These are phyloP conservation scores for Tylopilus plumbeoviolaceoides DNA, from an alignment of 768 basidiomycete species.

Conservation along the genomic window DNA sequence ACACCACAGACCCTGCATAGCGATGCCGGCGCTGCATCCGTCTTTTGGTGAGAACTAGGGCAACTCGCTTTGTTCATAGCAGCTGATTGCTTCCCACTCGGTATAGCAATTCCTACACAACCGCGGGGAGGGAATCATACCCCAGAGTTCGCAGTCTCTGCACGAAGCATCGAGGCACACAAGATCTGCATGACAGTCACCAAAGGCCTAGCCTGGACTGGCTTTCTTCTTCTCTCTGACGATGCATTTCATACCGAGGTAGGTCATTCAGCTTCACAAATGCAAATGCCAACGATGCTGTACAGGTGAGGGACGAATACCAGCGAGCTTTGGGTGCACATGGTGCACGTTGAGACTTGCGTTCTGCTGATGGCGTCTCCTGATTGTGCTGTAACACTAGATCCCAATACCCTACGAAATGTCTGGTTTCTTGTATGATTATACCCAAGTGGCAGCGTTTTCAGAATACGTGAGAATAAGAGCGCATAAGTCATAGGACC, in stretches of 20 bases:
- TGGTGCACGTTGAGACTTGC: slow-evolving; percentile 1
- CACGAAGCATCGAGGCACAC: slow-evolving; percentile 60
- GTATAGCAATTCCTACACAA: slow-evolving; percentile 64
- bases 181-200: slow-evolving; percentile 50
- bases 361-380: background rate
- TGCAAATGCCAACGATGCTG: background rate
- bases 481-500: slow-evolving; percentile 12
- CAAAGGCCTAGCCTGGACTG: slow-evolving; percentile 61
- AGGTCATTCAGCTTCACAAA: background rate
- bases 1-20: slow-evolving; percentile 30
- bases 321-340: slow-evolving; percentile 9
- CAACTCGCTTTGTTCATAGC: background rate
- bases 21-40: slow-evolving; percentile 61
- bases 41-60: slow-evolving; percentile 43
- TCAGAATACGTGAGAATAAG: slow-evolving; percentile 13
- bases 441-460: slow-evolving; percentile 14
- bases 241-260: slow-evolving; percentile 55
- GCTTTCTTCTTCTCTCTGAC: slow-evolving; percentile 56
- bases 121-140: slow-evolving; percentile 77
- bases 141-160: slow-evolving; percentile 57
- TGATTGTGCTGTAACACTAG: slow-evolving; percentile 15
- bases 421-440: slow-evolving; percentile 6
- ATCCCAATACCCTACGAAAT: slow-evolving; percentile 10
- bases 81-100: slow-evolving; percentile 23
- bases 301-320: slow-evolving; percentile 25